phyloP scores from a whole-genome alignment of 2,329 filamentous ascomycete species.

The Fusarium buxicola region DNA sequence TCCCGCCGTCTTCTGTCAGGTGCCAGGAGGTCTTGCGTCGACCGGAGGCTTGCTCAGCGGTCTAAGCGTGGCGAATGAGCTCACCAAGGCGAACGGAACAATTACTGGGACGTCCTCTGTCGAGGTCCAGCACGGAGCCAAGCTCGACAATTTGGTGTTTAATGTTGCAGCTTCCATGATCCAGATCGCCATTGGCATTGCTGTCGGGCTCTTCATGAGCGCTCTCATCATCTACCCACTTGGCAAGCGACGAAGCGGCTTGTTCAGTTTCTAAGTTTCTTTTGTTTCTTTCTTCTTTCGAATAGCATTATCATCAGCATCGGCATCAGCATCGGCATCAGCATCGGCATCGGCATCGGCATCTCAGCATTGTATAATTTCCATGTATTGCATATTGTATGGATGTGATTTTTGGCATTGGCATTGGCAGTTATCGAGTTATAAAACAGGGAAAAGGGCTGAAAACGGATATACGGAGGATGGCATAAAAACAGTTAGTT shows the following conservation, averaged over 20 bases:
- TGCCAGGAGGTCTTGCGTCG: conserved; percentile 60
- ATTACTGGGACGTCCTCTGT: conserved; percentile 52
- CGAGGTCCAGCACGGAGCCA: conserved; percentile 31
- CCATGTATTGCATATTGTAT: conserved; percentile 3
- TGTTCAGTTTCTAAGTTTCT: conserved; percentile 58
- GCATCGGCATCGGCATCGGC: not conserved
- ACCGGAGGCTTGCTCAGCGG: conserved; percentile 61
- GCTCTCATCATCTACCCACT: conserved; percentile 62
- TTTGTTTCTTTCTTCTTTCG: conserved; percentile 10
- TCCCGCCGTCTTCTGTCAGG: conserved; percentile 62
- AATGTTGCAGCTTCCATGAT: conserved; percentile 63
- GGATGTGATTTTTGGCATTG: not conserved
- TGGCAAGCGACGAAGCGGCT: conserved; percentile 61
- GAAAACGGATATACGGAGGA: not conserved
- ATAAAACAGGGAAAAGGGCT: conserved; percentile 1
- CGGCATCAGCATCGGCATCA: not conserved
- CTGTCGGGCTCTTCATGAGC: conserved; percentile 62
- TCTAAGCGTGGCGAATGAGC: conserved; percentile 56
- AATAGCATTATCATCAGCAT: conserved; percentile 14
- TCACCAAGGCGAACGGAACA: conserved; percentile 53
- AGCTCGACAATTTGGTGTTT: conserved; percentile 55
- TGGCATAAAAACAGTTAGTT: not conserved
- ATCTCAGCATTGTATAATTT: not conserved
- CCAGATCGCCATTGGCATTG: conserved; percentile 64
- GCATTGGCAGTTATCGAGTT: not conserved